These are phyloP conservation scores for Entomortierella chlamydospora DNA, from an alignment of 192 early-diverging fungal genomes.

Conservation along the genomic window DNA sequence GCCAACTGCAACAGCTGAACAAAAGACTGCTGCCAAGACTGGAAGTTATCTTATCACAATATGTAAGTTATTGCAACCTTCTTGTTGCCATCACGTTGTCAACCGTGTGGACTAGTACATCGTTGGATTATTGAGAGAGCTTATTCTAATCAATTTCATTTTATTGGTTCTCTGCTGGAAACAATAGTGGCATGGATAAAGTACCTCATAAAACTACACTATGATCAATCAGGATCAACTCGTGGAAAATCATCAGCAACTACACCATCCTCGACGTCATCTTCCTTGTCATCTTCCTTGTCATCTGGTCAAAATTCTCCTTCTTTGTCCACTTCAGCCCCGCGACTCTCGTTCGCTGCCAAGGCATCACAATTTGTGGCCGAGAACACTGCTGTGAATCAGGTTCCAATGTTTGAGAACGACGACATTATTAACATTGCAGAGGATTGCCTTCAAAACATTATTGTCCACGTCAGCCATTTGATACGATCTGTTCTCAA, in stretches of 20 bases:
- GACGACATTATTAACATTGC: conserved; percentile 51
- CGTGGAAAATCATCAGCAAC: not conserved
- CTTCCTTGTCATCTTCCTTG: conserved; percentile 1
- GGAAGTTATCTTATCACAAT: conserved; percentile 45
- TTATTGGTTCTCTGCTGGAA: no score
- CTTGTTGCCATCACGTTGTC: not conserved
- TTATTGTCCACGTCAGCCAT: conserved; percentile 33
- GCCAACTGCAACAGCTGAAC: conserved; percentile 7
- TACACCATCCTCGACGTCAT: no score
- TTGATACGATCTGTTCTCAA: conserved; percentile 44
- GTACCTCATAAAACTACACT: conserved; percentile 34
- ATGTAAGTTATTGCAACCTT: conserved; percentile 15
- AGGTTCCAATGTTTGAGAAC: conserved; percentile 31
- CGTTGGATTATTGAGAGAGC: no score
- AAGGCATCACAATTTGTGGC: conserved; percentile 28
- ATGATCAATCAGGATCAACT: conserved; percentile 3
- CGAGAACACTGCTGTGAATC: conserved; percentile 20
- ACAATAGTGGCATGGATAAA: conserved; percentile 53
- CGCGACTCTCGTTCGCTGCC: conserved; percentile 28
- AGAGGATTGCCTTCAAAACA: conserved; percentile 42
- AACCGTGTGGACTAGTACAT: no score
- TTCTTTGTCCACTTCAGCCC: conserved; percentile 1
- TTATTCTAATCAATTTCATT: no score
- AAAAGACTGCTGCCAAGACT: conserved; percentile 29
- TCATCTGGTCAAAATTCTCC: conserved; percentile 17